A percentile compares a stretch with the other conserved stretches of the same genome.
Evolutionary conservation across 2,329 filamentous ascomycete species (phyloP).

Genomic region (Hymenoscyphus fraxineus): DNA sequence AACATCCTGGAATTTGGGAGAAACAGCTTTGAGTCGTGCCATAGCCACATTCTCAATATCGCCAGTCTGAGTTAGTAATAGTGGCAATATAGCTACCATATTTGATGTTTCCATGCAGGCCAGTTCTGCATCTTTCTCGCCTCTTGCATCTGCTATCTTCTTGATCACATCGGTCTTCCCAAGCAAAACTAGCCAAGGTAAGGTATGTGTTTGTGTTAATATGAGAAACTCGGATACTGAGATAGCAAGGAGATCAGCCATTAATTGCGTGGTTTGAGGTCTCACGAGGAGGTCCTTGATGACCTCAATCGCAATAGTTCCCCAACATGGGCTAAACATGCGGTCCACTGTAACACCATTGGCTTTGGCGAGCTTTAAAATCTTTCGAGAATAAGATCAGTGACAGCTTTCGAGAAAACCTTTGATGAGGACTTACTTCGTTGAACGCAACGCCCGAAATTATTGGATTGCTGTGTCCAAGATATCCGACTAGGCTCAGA

Average conservation of each 20-base stretch:
- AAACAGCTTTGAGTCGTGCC: conserved; percentile 64
- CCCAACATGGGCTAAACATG: conserved; percentile 85
- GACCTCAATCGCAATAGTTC: conserved; percentile 73
- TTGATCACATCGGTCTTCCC: conserved; percentile 75
- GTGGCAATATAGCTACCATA: conserved; percentile 53
- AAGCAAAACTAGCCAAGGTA: conserved; percentile 81
- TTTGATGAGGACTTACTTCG: conserved; percentile 51
- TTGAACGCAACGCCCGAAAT: conserved; percentile 78
- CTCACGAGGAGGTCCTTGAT: conserved; percentile 76
- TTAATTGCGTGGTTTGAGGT: conserved; percentile 75
- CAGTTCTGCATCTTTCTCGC: conserved; percentile 60
- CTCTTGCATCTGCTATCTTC: conserved; percentile 74
- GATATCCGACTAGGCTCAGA: conserved; percentile 77
- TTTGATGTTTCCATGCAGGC: conserved; percentile 55
- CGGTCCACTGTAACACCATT: conserved; percentile 59
- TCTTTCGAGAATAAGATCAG: conserved; percentile 37
- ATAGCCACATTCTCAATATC: conserved; percentile 64
- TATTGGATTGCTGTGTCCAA: conserved; percentile 78
- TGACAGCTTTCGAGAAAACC: background rate
- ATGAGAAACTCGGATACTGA: conserved; percentile 70
- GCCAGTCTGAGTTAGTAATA: conserved; percentile 55
- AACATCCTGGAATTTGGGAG: conserved; percentile 63
- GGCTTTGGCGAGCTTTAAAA: conserved; percentile 67
- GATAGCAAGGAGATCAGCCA: conserved; percentile 78
- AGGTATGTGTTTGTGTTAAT: conserved; percentile 72